These are phyloP conservation scores for Neoboletus subvelutipes DNA, from an alignment of 768 basidiomycete genomes.

Conservation along the genomic window DNA sequence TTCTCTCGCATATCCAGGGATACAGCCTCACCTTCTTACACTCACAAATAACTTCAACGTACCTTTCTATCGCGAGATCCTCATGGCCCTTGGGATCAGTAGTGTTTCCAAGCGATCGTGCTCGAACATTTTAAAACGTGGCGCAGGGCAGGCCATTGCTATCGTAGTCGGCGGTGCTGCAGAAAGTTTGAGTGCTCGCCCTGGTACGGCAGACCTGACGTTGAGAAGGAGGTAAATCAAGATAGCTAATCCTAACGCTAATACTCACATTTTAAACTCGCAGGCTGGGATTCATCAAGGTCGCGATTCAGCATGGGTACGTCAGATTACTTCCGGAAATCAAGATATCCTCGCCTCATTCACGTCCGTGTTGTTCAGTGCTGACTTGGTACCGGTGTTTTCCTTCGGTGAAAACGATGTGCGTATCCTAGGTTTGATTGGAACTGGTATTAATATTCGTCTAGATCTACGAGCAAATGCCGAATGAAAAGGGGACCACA, in stretches of 20 bases:
- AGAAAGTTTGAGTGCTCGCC: constrained; percentile 90
- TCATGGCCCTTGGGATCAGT: constrained; percentile 85
- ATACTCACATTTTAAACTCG: not conserved
- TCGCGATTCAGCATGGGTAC: constrained; percentile 87
- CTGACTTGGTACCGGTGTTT: constrained; percentile 95
- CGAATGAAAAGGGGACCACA: constrained; percentile 90
- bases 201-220: constrained; percentile 94
- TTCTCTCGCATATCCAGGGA: constrained; percentile 85
- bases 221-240: constrained; percentile 58
- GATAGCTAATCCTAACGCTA: not conserved
- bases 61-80: constrained; percentile 90
- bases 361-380: constrained; percentile 45
- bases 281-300: constrained; percentile 92
- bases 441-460: not conserved
- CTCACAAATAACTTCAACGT: constrained; percentile 86
- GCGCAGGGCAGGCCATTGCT: constrained; percentile 71
- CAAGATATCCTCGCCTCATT: not conserved
- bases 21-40: constrained; percentile 91
- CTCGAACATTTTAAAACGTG: constrained; percentile 73
- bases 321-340: constrained; percentile 15
- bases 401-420: constrained; percentile 99
- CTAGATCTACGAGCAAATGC: constrained; percentile 96
- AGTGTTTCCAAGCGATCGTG: constrained; percentile 91
- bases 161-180: constrained; percentile 98
- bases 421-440: constrained; percentile 26